phyloP scores from a whole-genome alignment of 2,329 filamentous ascomycete species.

The Monosporascus cannonballus region DNA sequence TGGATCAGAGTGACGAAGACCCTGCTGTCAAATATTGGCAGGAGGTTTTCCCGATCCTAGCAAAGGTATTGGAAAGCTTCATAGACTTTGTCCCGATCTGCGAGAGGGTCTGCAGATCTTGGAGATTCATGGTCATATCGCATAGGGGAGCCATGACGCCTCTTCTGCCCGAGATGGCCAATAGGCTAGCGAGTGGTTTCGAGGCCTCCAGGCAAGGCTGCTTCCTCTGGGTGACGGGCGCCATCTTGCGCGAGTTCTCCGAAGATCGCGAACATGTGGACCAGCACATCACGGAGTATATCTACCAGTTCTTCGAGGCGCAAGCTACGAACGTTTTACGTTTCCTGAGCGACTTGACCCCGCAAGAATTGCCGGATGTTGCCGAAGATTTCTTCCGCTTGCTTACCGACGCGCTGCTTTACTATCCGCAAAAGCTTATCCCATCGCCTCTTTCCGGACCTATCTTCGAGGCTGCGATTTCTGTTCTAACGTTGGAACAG shows the following conservation, averaged over 20 bases:
- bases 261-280: conserved; percentile 84
- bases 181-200: conserved; percentile 83
- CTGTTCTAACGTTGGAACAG: conserved; percentile 82
- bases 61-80: conserved; percentile 83
- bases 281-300: conserved; percentile 72
- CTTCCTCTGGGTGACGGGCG: conserved; percentile 97
- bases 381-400: conserved; percentile 97
- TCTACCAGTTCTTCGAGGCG: conserved; percentile 91
- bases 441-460: conserved; percentile 71
- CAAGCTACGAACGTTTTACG: conserved; percentile 87
- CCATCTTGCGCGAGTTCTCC: conserved; percentile 91
- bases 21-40: conserved; percentile 95
- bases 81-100: conserved; percentile 80
- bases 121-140: conserved; percentile 94
- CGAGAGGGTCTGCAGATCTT: conserved; percentile 89
- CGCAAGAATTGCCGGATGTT: conserved; percentile 68
- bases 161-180: conserved; percentile 76
- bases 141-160: conserved; percentile 87
- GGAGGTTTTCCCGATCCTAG: conserved; percentile 83
- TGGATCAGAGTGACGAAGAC: conserved; percentile 67
- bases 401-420: conserved; percentile 83
- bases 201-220: conserved; percentile 82
- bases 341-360: conserved; percentile 77
- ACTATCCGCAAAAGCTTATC: conserved; percentile 81
- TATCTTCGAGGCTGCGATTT: conserved; percentile 82